Evolutionary conservation across 139 green algal species (phyloP), one percentile per base, ranked within the genome.

Genomic region (Chlamydomonas asymmetrica): DNA sequence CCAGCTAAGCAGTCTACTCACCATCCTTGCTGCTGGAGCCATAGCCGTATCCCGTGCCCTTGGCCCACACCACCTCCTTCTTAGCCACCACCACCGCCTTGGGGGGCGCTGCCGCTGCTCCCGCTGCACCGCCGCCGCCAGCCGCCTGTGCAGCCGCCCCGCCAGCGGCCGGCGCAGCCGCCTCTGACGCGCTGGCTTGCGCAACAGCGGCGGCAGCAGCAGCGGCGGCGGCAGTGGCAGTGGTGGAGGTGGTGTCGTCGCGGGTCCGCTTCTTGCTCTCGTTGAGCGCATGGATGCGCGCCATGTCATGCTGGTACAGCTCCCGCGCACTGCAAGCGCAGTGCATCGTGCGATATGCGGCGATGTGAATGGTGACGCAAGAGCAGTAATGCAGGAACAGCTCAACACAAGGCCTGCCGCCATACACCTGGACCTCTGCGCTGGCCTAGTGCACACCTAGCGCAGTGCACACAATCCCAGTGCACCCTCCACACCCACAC

Each of bases 41-140:
- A 23, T 69, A 77, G 18, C 90, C 90, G 73, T 90, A 94, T 4
- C 90, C 90, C 1, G 82, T 90, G 20, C 90, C 90, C 34, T 75
- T 67, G 22, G 83, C 85, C 86, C 88, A 93, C 32, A 77, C 73
- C n/a, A 71, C 34, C 31, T 38, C 43, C 22, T n/a, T n/a, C n/a
- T n/a, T n/a, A 35, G 5, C 41, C 5, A 63, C 59, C 34, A 3
- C 69, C 39, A 23, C 38, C 27, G 48, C 73, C 35, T 64, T 45
- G 31, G 41, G 41, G 5, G 1, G 31, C 27, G 35, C 63, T 25
- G 52, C 63, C 29, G 68, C 41, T 23, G 20, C 63, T 32, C 9
- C 63, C 22, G 23, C 63, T 6, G 35, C 63, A n/a, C 37, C 54
- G 25, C 27, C 54, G 68, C 56, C 56, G 56, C 8, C 69, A n/a